phyloP scores from a whole-genome alignment of 1,139 yeast genomes.

The Nakaseomyces nivariensis region DNA sequence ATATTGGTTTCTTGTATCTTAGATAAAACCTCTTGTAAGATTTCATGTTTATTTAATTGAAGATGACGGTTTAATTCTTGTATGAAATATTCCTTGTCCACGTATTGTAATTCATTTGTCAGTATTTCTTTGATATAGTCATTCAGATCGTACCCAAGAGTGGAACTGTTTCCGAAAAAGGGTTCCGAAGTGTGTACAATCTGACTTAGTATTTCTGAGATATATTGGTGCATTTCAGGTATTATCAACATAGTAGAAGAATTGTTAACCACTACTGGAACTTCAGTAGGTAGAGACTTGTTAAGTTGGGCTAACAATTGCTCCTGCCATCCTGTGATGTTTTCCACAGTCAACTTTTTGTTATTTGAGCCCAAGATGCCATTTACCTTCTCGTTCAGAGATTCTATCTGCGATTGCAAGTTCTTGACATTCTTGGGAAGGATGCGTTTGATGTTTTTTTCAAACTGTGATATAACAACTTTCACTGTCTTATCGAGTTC shows the following conservation, averaged over 20 bases:
- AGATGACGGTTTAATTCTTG: constrained; percentile 21
- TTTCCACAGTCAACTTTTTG: constrained; percentile 9
- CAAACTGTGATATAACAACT: constrained; percentile 25
- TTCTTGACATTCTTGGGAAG: constrained; percentile 18
- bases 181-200: constrained; percentile 12
- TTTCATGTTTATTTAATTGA: constrained; percentile 19
- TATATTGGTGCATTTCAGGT: constrained; percentile 24
- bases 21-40: constrained; percentile 20
- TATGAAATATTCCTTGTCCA: constrained; percentile 23
- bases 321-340: constrained; percentile 22
- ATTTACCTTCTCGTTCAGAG: neutral
- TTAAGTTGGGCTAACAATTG: constrained; percentile 15
- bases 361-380: neutral
- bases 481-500: constrained; percentile 26
- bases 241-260: constrained; percentile 20
- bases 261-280: constrained; percentile 25
- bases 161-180: constrained; percentile 3
- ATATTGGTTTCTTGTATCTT: constrained; percentile 7
- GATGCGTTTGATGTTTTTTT: constrained; percentile 24
- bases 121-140: constrained; percentile 24
- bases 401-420: constrained; percentile 6
- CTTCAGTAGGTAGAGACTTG: constrained; percentile 20
- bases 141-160: constrained; percentile 14
- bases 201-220: constrained; percentile 14
- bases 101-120: constrained; percentile 24